These are phyloP conservation scores for Aspergillus egyptiacus DNA, from an alignment of 495 filamentous ascomycete species.

Conservation along the genomic window DNA sequence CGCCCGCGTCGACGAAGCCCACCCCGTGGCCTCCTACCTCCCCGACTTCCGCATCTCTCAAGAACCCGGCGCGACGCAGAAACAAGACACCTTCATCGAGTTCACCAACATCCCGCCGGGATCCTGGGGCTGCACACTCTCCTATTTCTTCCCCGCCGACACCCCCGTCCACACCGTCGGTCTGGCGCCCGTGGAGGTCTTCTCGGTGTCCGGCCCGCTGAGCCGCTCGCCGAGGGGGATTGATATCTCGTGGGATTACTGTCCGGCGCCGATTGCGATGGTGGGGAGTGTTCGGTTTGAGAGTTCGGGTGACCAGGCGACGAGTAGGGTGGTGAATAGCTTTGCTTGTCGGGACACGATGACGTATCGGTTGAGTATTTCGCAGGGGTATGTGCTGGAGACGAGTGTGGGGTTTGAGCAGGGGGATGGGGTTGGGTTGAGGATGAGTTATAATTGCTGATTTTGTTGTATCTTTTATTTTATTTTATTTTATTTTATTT, in stretches of 20 bases:
- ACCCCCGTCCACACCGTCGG: conserved; percentile 1
- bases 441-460: conserved; percentile 12
- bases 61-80: conserved; percentile 3
- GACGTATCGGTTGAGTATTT: conserved; percentile 10
- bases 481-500: no score
- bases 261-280: conserved; percentile 6
- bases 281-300: conserved; percentile 5
- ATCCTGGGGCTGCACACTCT: conserved; percentile 11
- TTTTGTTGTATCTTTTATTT: no score
- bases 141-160: conserved; percentile 5
- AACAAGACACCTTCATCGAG: conserved; percentile 8
- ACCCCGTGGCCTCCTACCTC: conserved; percentile 8
- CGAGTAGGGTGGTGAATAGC: conserved; percentile 6
- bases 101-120: conserved; percentile 6
- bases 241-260: conserved; percentile 9
- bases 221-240: conserved; percentile 7
- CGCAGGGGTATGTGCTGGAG: neutral
- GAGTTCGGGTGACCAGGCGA: neutral
- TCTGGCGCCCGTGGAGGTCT: conserved; percentile 6
- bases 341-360: conserved; percentile 5
- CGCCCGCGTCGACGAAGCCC: conserved; percentile 10
- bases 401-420: conserved; percentile 9
- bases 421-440: neutral
- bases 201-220: conserved; percentile 7
- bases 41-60: conserved; percentile 8